A percentile compares a stretch with the other conserved stretches of the same genome.
phyloP scores from a whole-genome alignment of 257 asterid species.

The Craterostigma plantagineum region DNA sequence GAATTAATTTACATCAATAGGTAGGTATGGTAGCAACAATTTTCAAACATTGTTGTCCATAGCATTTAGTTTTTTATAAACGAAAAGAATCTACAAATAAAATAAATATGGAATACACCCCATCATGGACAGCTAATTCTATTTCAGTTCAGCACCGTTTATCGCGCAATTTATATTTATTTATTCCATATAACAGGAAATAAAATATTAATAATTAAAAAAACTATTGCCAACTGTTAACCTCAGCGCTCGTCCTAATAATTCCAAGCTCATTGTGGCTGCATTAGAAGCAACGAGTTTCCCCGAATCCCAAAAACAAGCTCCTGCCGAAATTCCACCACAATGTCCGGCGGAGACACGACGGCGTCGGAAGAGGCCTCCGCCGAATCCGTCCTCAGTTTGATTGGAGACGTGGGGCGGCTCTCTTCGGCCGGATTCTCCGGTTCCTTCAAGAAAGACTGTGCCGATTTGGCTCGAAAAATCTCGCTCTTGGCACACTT shows the following conservation, averaged over 20 bases:
- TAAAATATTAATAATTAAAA: no score
- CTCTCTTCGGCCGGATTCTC: constrained; percentile 51
- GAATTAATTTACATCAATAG: no score
- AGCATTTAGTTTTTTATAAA: no score
- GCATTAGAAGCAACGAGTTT: constrained; percentile 6
- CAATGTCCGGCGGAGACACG: constrained; percentile 47
- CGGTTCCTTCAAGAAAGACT: constrained; percentile 74
- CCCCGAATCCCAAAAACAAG: constrained; percentile 2
- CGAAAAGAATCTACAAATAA: no score
- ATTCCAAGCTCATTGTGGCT: no score
- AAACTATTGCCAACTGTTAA: constrained; percentile 21
- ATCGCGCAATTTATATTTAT: not conserved
- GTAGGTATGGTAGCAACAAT: no score
- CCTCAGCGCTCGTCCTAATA: constrained; percentile 3
- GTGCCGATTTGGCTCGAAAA: constrained; percentile 65
- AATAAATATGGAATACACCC: no score
- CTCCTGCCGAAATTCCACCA: constrained; percentile 7
- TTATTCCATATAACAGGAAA: no score
- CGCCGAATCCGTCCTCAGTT: constrained; percentile 26
- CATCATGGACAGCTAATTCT: no score
- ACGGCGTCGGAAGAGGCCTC: constrained; percentile 16
- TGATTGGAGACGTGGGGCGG: constrained; percentile 44
- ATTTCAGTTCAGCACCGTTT: no score
- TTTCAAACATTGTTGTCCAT: no score
- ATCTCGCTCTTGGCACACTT: constrained; percentile 61